Evolutionary conservation across 2,329 filamentous ascomycete genomes (phyloP).

Genomic region (Emericellopsis atlantica): DNA sequence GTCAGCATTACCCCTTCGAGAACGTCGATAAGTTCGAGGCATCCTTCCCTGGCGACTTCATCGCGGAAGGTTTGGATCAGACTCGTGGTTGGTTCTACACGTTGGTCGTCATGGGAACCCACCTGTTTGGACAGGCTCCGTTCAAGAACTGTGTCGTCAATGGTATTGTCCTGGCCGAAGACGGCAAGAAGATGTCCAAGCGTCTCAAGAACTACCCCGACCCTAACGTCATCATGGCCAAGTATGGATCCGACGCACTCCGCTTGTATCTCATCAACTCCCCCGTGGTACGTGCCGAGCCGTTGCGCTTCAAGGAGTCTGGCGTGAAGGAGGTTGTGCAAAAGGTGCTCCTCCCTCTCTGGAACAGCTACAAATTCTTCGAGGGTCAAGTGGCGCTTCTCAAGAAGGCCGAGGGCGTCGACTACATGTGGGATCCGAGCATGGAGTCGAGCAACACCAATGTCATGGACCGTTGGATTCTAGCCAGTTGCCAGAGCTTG

Average conservation of each 20-base stretch:
- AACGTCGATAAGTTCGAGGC: conserved; percentile 70
- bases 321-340: conserved; percentile 93
- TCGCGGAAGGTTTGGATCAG: conserved; percentile 86
- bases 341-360: conserved; percentile 79
- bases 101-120: conserved; percentile 73
- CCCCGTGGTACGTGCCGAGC: conserved; percentile 83
- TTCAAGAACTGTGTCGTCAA: conserved; percentile 98
- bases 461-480: conserved; percentile 92
- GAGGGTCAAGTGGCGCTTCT: conserved; percentile 74
- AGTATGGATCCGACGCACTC: conserved; percentile 84
- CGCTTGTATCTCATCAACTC: conserved; percentile 96
- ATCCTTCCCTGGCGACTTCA: conserved; percentile 85
- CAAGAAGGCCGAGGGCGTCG: conserved; percentile 70
- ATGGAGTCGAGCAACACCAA: conserved; percentile 70
- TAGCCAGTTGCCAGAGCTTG: conserved; percentile 84
- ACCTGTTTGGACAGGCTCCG: conserved; percentile 72
- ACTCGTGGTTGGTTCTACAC: conserved; percentile 98
- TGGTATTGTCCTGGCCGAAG: conserved; percentile 83
- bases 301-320: conserved; percentile 78
- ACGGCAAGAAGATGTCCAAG: conserved; percentile 99
- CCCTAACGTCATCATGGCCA: conserved; percentile 67
- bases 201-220: conserved; percentile 93
- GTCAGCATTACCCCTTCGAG: conserved; percentile 84
- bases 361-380: conserved; percentile 98
- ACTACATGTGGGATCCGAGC: conserved; percentile 68